Base-by-base conservation (phyloP, 768 basidiomycete genomes). In the Lactifluus volemus region DNA sequence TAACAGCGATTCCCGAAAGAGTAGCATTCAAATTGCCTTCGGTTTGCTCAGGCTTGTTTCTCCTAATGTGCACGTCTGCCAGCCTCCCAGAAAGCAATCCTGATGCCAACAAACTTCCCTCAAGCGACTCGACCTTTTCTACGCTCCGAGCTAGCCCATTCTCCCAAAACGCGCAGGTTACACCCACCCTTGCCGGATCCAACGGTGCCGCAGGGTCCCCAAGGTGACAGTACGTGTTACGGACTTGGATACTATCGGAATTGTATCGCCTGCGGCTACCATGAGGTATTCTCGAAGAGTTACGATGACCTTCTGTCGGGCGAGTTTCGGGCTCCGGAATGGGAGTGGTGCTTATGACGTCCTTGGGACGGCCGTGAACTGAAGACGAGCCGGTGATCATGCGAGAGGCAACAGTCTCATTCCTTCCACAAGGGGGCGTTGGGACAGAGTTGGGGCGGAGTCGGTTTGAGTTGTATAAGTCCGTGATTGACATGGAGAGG, bases 201-300 rank as follows among this genome's bases (percentile, higher is more conserved):
- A 49, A 39, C 8, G 32, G 34, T 19, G 54, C 41, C 7, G 61
- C 19, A 34, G 44, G 19, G 7, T 53, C 55, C 45, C 50, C 55
- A 3, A 58, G 55, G 29, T 48, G 44, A 39, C 50, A 53, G 12
- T 38, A 9, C 1, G 17, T 45, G 6, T 50, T 25, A 12, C 44
- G 51, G 41, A 53, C 61, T 53, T 53, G 55, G 15, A 62, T 53
- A 29, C 51, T 39, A 38, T 62, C 56, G 12, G 61, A 62, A 21
- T 53, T 62, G 56, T 52, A 53, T 49, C 56, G 55, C 8, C 51
- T 53, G 3, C 30, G 61, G 19, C 51, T 8, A 21, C 38, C 11
- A 5, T 61, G n/a, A 34, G 36, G 41, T n/a, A 47, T 34, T 36
- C 25, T 41, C 6, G 51, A 44, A 7, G 51, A 53, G 7, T 14